These are phyloP conservation scores for Wilhelminamyces savonicus DNA, from an alignment of 805 yeast genomes.

Conservation along the genomic window DNA sequence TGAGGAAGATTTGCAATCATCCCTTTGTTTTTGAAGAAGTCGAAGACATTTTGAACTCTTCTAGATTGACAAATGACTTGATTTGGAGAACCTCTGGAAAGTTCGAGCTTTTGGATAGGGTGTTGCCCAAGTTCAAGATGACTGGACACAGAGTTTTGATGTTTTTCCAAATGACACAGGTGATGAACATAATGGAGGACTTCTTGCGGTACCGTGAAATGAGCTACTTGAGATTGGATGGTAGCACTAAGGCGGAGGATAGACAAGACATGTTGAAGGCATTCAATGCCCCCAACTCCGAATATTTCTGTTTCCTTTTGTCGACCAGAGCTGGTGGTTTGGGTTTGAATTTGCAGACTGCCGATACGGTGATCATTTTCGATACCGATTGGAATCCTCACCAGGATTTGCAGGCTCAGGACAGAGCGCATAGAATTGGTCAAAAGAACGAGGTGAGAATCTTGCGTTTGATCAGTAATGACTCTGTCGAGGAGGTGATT, in stretches of 20 bases:
- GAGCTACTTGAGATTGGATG: conserved; percentile 74
- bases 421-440: conserved; percentile 86
- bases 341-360: conserved; percentile 80
- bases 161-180: conserved; percentile 86
- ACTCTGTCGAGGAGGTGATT: conserved; percentile 79
- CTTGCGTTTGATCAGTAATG: conserved; percentile 71
- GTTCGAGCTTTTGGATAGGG: conserved; percentile 69
- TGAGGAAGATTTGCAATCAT: conserved; percentile 80
- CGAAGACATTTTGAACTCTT: conserved; percentile 62
- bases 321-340: conserved; percentile 89
- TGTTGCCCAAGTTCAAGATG: conserved; percentile 68
- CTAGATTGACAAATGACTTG: conserved; percentile 53
- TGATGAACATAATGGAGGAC: conserved; percentile 88
- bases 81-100: conserved; percentile 79
- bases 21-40: conserved; percentile 84
- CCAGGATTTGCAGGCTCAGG: conserved; percentile 88
- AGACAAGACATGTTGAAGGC: conserved; percentile 67
- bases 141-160: conserved; percentile 75
- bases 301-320: conserved; percentile 69
- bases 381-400: conserved; percentile 92
- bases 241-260: conserved; percentile 79
- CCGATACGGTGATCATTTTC: conserved; percentile 80
- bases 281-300: conserved; percentile 72
- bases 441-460: conserved; percentile 84
- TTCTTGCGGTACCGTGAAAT: conserved; percentile 59